Evolutionary conservation across 768 basidiomycete genomes (phyloP), one percentile per base, ranked within the genome.

Genomic region (Macrolepiota albuminosa): DNA sequence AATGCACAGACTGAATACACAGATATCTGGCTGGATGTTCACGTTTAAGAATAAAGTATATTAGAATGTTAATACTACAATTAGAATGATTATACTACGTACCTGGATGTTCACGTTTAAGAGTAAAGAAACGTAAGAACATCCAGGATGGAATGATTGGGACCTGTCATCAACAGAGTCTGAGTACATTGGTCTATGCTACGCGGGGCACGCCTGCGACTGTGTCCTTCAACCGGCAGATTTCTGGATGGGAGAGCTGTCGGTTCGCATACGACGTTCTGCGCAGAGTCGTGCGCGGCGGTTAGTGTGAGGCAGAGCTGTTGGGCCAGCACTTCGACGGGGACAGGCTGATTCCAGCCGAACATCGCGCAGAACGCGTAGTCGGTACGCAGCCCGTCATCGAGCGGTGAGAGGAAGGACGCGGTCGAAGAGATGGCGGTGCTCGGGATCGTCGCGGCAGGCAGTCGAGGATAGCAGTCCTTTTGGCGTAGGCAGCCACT

Each of bases 401-500:
- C 70, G 48, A 80, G 65, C 2, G 72, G 63, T 1, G 70, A 62
- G 36, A 21, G 21, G 21, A 21, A 81, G 63, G 3, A 81, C 77
- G 37, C 70, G 62, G 57, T 81, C 76, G 57, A 78, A 81, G 3
- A 82, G 69, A 31, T 42, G 57, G 13, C 59, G 66, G 52, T 62
- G 65, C 16, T 21, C 21, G 21, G 51, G 68, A n/a, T 66, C 66
- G 43, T 75, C 73, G 21, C 69, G 67, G 61, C 78, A 77, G 16
- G 67, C 58, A 0, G 53, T 59, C 16, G 72, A 66, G 5, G 61
- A 60, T 11, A 69, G 58, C n/a, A 81, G 64, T 4, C 76, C 77
- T 31, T 60, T 51, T 11, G 56, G 61, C 2, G 78, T 78, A 0
- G 79, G 80, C 6, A 82, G 61, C 78, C 80, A 81, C 14, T 48